phyloP scores from a whole-genome alignment of 192 early-diverging fungal genomes.

The Phlyctochytrium bullatum region DNA sequence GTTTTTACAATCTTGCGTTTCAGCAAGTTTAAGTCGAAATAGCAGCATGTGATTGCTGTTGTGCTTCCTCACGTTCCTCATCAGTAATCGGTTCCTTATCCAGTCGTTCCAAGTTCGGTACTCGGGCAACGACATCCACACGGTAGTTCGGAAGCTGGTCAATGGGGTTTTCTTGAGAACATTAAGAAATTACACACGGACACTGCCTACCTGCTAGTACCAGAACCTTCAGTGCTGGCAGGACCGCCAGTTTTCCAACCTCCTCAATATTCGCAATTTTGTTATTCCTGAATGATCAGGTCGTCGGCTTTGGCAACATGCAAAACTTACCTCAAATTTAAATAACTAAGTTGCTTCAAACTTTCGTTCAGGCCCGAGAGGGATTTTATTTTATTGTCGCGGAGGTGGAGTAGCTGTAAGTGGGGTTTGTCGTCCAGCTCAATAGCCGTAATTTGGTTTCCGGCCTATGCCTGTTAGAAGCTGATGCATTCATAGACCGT shows the following conservation, averaged over 20 bases:
- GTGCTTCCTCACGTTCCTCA: conserved; percentile 56
- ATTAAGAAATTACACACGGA: background rate
- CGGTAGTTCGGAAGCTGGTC: conserved; percentile 44
- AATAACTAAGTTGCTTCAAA: conserved; percentile 34
- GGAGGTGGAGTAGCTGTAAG: conserved; percentile 47
- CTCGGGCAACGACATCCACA: conserved; percentile 40
- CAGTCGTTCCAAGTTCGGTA: conserved; percentile 46
- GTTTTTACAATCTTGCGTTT: background rate
- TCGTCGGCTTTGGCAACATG: too few species aligned
- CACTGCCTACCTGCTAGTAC: conserved; percentile 35
- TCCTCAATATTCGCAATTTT: conserved; percentile 40
- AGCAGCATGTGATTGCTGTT: background rate
- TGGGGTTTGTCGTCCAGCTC: conserved; percentile 39
- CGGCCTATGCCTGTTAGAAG: conserved; percentile 20
- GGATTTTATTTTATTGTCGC: conserved; percentile 41
- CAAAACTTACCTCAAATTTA: conserved; percentile 46
- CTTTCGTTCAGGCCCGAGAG: conserved; percentile 30
- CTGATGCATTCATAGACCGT: conserved; percentile 4
- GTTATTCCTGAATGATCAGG: conserved; percentile 45
- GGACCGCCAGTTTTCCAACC: conserved; percentile 34
- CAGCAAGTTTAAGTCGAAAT: background rate
- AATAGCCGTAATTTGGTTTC: conserved; percentile 34
- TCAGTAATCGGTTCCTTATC: conserved; percentile 53
- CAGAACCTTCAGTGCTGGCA: conserved; percentile 38
- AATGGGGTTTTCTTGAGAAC: conserved; percentile 47